Conservation (phyloP, 176 grass and related monocot genomes). For the Triticum monococcum region DNA sequence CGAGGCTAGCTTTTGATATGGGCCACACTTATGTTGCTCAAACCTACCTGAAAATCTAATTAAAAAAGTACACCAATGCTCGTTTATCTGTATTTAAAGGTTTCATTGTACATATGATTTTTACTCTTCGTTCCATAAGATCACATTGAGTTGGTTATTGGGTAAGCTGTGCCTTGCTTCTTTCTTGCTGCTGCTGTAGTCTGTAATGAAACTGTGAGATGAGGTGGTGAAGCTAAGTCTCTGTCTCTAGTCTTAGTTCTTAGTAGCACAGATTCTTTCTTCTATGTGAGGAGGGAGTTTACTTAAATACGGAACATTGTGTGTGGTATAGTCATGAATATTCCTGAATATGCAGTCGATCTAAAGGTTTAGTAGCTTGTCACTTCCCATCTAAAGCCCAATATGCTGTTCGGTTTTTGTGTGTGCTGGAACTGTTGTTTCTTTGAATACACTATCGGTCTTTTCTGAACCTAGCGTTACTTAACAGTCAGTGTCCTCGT, state of each 20-base stretch:
- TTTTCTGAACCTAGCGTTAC: background rate
- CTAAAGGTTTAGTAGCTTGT: background rate
- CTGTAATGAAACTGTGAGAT: background rate
- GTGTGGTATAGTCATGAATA: background rate
- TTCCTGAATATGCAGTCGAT: background rate
- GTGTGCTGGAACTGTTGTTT: background rate
- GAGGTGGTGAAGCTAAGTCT: background rate
- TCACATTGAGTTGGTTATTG: background rate
- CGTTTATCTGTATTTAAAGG: background rate
- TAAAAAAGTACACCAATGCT: background rate
- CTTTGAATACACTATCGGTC: background rate
- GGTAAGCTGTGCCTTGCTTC: background rate
- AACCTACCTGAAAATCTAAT: background rate
- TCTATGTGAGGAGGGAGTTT: background rate
- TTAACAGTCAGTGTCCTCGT: background rate
- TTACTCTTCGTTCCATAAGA: background rate
- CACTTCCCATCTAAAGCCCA: background rate
- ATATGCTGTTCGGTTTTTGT: background rate
- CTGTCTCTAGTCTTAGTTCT: background rate
- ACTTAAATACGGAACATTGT: background rate
- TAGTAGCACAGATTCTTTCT: background rate
- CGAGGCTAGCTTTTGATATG: background rate
- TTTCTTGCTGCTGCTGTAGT: conserved; percentile 1
- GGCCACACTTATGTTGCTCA: background rate
- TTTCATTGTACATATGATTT: background rate